Evolutionary conservation across 2,329 filamentous ascomycete species (phyloP).

Genomic region (Pseudopyrenochaeta lycopersici): DNA sequence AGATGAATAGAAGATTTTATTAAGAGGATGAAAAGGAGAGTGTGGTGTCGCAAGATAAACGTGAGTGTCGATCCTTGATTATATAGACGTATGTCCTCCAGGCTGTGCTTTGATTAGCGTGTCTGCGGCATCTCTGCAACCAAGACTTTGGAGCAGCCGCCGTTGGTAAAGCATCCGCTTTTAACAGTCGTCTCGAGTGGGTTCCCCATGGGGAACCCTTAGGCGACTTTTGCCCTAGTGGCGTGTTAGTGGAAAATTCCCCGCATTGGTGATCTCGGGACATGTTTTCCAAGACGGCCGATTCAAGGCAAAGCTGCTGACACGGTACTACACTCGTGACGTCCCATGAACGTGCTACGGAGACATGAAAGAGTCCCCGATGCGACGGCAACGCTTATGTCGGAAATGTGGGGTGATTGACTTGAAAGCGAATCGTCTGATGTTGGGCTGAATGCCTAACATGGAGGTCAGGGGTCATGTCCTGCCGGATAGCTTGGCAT

Average conservation of each 20-base stretch:
- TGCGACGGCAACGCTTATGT: neutral
- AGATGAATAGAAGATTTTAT: neutral
- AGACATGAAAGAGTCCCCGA: neutral
- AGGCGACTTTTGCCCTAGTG: neutral
- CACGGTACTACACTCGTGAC: neutral
- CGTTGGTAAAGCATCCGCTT: neutral
- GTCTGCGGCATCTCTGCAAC: neutral
- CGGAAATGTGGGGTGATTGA: neutral
- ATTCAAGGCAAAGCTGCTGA: neutral
- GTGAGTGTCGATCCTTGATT: neutral
- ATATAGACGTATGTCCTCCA: neutral
- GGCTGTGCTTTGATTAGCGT: neutral
- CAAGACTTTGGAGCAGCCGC: neutral
- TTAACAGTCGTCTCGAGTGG: neutral
- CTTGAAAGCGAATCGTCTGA: neutral
- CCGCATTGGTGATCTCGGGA: neutral
- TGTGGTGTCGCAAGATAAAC: neutral
- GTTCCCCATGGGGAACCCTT: neutral
- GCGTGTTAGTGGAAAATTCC: neutral
- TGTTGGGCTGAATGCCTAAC: neutral
- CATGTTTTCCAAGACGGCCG: neutral
- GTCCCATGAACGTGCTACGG: neutral
- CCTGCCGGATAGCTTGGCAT: no score
- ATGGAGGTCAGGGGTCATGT: no score
- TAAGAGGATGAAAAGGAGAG: no score